A percentile compares a stretch with the other conserved stretches of the same genome.
phyloP scores from a whole-genome alignment of 2,329 filamentous ascomycete genomes.

The Colletotrichum caudatum region DNA sequence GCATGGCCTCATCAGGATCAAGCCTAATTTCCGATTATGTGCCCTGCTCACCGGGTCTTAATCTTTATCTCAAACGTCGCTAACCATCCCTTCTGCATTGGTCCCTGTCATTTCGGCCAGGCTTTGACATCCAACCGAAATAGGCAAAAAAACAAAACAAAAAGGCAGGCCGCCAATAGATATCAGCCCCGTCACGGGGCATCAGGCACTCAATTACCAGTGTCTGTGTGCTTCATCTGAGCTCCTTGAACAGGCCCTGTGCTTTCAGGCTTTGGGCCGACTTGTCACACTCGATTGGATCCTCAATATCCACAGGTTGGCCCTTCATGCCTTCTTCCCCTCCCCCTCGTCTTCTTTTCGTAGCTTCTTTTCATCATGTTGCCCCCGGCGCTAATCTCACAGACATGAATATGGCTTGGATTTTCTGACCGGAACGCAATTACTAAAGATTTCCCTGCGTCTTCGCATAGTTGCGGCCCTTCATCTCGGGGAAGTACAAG shows the following conservation, averaged over 20 bases:
- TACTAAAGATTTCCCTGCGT: conserved; percentile 38
- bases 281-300: conserved; percentile 19
- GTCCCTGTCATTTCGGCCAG: conserved; percentile 36
- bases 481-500: conserved; percentile 40
- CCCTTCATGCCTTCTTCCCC: conserved; percentile 31
- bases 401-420: conserved; percentile 32
- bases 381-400: conserved; percentile 28
- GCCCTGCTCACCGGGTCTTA: conserved; percentile 29
- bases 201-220: conserved; percentile 2
- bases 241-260: conserved; percentile 30
- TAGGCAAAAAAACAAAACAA: background rate
- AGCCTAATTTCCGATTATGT: conserved; percentile 38
- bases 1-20: conserved; percentile 24
- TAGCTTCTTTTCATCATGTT: conserved; percentile 29
- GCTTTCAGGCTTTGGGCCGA: conserved; percentile 1
- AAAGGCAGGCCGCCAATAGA: conserved; percentile 12
- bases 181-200: background rate
- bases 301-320: conserved; percentile 22
- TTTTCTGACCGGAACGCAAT: conserved; percentile 31
- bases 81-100: conserved; percentile 37
- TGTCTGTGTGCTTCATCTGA: conserved; percentile 33
- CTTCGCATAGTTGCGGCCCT: conserved; percentile 42
- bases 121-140: conserved; percentile 33
- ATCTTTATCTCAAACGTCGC: conserved; percentile 37
- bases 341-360: background rate